Evolutionary conservation across 208 protist genomes (phyloP).

Genomic region (Leishmania tarentolae): DNA sequence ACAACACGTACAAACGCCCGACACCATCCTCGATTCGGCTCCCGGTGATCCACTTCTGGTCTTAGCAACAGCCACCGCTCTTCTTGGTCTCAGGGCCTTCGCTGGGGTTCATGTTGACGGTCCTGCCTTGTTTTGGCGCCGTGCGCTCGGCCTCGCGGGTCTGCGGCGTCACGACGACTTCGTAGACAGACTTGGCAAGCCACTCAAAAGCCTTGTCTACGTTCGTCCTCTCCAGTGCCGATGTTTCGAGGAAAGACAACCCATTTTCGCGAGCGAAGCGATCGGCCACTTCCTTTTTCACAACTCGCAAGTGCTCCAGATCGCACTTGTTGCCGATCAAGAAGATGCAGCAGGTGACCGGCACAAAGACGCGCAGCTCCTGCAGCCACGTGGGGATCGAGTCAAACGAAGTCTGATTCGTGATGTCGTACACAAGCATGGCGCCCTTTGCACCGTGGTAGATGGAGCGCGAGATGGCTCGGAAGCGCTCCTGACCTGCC

Average conservation of each 20-base stretch:
- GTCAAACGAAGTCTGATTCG: constrained; percentile 97
- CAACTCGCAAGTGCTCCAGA: constrained; percentile 88
- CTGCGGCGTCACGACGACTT: constrained; percentile 74
- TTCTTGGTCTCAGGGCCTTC: constrained; percentile 43
- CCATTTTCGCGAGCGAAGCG: constrained; percentile 95
- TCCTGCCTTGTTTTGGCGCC: constrained; percentile 30
- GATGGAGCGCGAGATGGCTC: constrained; percentile 96
- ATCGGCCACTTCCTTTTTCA: constrained; percentile 96
- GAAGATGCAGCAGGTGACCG: constrained; percentile 97
- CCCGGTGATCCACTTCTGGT: constrained; percentile 10
- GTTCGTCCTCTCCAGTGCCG: constrained; percentile 98
- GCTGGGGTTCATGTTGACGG: constrained; percentile 35
- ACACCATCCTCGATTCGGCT: constrained; percentile 22
- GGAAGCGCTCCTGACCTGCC: constrained; percentile 98
- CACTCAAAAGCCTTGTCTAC: constrained; percentile 99
- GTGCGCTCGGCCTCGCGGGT: constrained; percentile 36
- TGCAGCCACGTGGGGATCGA: constrained; percentile 98
- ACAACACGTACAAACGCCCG: neutral
- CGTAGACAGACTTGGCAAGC: constrained; percentile 95
- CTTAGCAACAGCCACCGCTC: constrained; percentile 54
- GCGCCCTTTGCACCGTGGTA: constrained; percentile 99
- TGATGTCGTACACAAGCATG: constrained; percentile 99
- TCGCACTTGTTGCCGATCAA: constrained; percentile 99
- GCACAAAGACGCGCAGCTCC: constrained; percentile 97
- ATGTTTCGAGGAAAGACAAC: constrained; percentile 98